A percentile compares a stretch with the other conserved stretches of the same genome.
These are phyloP conservation scores for Diplodia seriata DNA, from an alignment of 2,329 filamentous ascomycete species.

Conservation along the genomic window DNA sequence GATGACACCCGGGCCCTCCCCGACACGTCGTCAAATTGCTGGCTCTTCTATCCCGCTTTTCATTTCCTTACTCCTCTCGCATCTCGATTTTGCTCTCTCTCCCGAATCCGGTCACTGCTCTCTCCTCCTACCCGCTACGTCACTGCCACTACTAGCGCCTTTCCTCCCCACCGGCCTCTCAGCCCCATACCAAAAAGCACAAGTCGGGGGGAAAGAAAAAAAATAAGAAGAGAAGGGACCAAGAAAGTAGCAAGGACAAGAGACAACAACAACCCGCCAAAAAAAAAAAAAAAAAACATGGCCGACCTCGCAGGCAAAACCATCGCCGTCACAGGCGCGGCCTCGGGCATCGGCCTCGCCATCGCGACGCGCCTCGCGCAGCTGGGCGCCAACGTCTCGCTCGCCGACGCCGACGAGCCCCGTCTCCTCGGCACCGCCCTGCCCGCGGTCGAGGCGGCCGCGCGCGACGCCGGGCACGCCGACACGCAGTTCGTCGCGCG, in stretches of 20 bases:
- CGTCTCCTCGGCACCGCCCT: neutral
- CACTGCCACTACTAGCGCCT: no score
- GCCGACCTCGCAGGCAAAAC: constrained; percentile 40
- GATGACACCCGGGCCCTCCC: neutral
- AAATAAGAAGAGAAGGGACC: neutral
- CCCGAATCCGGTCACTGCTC: no score
- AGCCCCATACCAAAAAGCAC: no score
- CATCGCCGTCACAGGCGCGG: constrained; percentile 44
- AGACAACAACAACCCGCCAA: no score
- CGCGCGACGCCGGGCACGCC: constrained; percentile 46
- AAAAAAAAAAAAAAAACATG: constrained; percentile 1
- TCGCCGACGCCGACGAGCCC: constrained; percentile 31
- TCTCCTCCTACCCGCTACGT: no score
- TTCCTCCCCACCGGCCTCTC: no score
- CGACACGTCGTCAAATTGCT: neutral
- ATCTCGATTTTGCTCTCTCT: no score
- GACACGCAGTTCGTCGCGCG: neutral
- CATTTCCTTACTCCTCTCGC: neutral
- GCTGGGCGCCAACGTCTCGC: constrained; percentile 1
- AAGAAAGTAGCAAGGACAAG: neutral
- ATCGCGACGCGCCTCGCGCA: constrained; percentile 2
- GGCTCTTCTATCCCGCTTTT: neutral
- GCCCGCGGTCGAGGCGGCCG: constrained; percentile 4
- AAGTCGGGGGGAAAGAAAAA: neutral
- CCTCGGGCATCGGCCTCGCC: constrained; percentile 41